Base-by-base conservation (phyloP, 2,329 filamentous ascomycete genomes). In the Colletotrichum graminicola region DNA sequence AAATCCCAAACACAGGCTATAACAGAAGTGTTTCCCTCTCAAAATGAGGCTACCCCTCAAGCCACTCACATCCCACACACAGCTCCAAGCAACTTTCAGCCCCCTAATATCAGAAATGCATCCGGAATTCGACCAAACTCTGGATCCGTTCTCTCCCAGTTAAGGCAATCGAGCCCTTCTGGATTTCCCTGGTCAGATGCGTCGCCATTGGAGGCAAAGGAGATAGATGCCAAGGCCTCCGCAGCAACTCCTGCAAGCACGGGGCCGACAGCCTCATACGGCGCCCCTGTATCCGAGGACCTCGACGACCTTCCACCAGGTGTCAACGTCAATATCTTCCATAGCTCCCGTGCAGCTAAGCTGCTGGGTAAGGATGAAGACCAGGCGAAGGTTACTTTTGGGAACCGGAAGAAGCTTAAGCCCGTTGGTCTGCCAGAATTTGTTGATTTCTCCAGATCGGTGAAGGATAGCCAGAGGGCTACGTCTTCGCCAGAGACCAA, bases 241-340 rank as follows among this genome's bases (percentile, higher is more conserved):
- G 2, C 21, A 32, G 57, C 29, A 52, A 26, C 26, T 34, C 29
- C 47, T 39, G 51, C 26, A 3, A 41, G 16, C 62, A 36, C 47
- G 34, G 32, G 61, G n/a, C 23, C 54, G 34, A n/a, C 26, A 8
- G 49, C 62, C 45, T 21, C 54, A 32, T 62, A 62, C 32, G 52
- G 66, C 18, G 55, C 55, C 3, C 62, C 63, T 34, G 41, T 36
- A 26, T 34, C 67, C 11, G 71, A 72, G 18, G 78, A 76, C 39
- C 76, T 77, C 34, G 75, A 80, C 12, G 80, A 83, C 41, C 73
- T 82, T 0, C 84, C 84, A 3, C 74, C 79, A 0, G 84, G 78
- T 32, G 76, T 86, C 29, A 80, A 87, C 65, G 74, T 87, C 62
- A 84, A 86, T 60, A 76, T 88, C 26, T 88, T 89, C 66, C 84